Percentiles rank a stretch among this genome's conserved stretches.
phyloP scores from a whole-genome alignment of 164 flowering plant genomes.

The Amborella trichopoda region DNA sequence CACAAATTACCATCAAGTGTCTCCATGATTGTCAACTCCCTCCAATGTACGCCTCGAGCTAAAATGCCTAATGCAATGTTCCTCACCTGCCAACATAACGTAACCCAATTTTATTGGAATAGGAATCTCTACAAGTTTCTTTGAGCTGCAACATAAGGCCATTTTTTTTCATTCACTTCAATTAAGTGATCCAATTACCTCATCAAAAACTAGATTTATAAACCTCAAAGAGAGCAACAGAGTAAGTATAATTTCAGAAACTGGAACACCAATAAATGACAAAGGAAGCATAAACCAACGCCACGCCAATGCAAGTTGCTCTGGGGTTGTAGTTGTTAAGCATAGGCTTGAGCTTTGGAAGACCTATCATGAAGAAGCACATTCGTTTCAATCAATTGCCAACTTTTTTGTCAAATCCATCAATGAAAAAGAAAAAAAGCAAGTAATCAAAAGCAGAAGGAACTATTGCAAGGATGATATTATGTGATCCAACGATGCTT shows the following conservation, averaged over 20 bases:
- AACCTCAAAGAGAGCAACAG: slow-evolving; percentile 88
- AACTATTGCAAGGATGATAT: too few species aligned
- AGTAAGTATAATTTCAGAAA: slow-evolving; percentile 77
- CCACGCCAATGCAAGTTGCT: slow-evolving; percentile 82
- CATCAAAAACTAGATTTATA: slow-evolving; percentile 84
- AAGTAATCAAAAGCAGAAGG: not conserved
- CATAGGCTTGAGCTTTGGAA: slow-evolving; percentile 97
- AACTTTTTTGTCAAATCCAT: slow-evolving; percentile 9
- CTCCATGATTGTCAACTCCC: slow-evolving; percentile 60
- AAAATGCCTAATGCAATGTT: slow-evolving; percentile 89
- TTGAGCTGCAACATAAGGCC: not conserved
- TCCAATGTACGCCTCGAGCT: slow-evolving; percentile 86
- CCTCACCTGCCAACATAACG: slow-evolving; percentile 48
- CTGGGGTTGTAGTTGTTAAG: slow-evolving; percentile 83
- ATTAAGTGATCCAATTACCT: slow-evolving; percentile 30
- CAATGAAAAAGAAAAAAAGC: not conserved
- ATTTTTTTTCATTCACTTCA: not conserved
- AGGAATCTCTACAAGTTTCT: not conserved
- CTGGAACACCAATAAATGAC: slow-evolving; percentile 58
- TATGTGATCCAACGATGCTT: too few species aligned
- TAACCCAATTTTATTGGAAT: too few species aligned
- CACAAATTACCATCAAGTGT: slow-evolving; percentile 80
- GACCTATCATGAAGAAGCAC: slow-evolving; percentile 36
- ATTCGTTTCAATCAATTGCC: slow-evolving; percentile 9
- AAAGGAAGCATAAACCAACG: slow-evolving; percentile 85